These are phyloP conservation scores for Suillus cothurnatus DNA, from an alignment of 768 basidiomycete genomes.

Conservation along the genomic window DNA sequence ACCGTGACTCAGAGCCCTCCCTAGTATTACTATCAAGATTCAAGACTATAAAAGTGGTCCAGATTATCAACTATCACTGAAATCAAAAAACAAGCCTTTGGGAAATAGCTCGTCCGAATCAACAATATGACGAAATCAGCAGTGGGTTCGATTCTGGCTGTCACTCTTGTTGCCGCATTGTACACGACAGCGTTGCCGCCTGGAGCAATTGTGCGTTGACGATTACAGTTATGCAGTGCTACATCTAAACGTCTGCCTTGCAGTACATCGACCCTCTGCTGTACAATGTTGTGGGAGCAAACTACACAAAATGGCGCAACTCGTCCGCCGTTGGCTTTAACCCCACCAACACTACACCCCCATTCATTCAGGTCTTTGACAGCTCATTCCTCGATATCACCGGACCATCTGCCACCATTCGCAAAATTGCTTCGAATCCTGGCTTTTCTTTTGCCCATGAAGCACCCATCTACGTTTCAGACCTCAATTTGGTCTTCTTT, in stretches of 20 bases:
- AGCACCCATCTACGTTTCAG: conserved; percentile 62
- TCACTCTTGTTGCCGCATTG: neutral
- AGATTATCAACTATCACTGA: neutral
- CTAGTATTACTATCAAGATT: too few relatives aligned
- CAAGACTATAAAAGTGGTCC: too few relatives aligned
- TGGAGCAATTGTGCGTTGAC: conserved; percentile 5
- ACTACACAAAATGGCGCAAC: conserved; percentile 34
- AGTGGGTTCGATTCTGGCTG: neutral
- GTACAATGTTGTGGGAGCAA: conserved; percentile 49
- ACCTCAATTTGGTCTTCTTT: conserved; percentile 71
- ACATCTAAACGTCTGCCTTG: neutral
- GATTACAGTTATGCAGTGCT: neutral
- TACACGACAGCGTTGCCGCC: neutral
- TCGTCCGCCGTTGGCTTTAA: conserved; percentile 47
- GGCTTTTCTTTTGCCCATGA: conserved; percentile 74
- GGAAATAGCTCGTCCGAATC: neutral
- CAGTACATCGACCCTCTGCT: conserved; percentile 52
- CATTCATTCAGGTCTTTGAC: conserved; percentile 59
- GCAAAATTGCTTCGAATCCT: conserved; percentile 58
- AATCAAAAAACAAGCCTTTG: neutral
- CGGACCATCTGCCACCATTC: conserved; percentile 55
- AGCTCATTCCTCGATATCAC: conserved; percentile 56
- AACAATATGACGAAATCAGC: neutral
- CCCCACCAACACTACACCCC: conserved; percentile 53
- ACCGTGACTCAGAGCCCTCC: neutral